A percentile compares a stretch with the other conserved stretches of the same genome.
phyloP scores from a whole-genome alignment of 1,284 basidiomycete species.

The Sphaerobolus stellatus region DNA sequence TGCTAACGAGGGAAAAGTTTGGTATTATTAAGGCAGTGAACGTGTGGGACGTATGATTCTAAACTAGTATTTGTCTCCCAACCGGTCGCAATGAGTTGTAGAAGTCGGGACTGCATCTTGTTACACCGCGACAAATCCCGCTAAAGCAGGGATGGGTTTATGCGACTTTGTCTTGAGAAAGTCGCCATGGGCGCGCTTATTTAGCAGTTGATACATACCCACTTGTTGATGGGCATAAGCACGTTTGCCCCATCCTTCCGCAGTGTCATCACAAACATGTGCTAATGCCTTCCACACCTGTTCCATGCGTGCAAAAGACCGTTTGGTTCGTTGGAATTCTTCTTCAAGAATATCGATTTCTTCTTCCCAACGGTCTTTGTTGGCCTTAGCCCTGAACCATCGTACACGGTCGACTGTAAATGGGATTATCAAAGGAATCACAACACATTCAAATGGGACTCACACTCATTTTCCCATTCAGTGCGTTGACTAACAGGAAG shows the following conservation, averaged over 20 bases:
- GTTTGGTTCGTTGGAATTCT: slow-evolving; percentile 6
- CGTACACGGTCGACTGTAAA: slow-evolving; percentile 5
- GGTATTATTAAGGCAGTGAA: too few relatives aligned
- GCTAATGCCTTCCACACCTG: neutral
- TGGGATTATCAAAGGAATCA: slow-evolving; percentile 4
- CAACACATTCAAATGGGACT: neutral
- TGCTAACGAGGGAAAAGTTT: too few relatives aligned
- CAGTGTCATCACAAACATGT: neutral
- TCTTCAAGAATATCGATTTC: slow-evolving; percentile 9
- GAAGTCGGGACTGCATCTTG: too few relatives aligned
- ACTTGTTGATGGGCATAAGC: neutral
- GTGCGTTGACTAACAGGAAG: too few relatives aligned
- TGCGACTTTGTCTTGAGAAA: too few relatives aligned
- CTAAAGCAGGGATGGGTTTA: too few relatives aligned
- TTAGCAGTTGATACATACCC: neutral
- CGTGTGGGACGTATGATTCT: too few relatives aligned
- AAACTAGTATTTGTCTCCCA: too few relatives aligned
- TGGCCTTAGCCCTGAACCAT: slow-evolving; percentile 9
- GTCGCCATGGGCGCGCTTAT: too few relatives aligned
- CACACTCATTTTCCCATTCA: slow-evolving; percentile 6
- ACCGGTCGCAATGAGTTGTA: too few relatives aligned
- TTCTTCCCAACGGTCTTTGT: slow-evolving; percentile 6
- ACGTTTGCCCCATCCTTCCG: neutral
- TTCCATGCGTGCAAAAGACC: neutral
- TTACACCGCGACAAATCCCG: too few relatives aligned